Conservation (phyloP, 2,329 filamentous ascomycete genomes). For the Fusarium agapanthi region DNA sequence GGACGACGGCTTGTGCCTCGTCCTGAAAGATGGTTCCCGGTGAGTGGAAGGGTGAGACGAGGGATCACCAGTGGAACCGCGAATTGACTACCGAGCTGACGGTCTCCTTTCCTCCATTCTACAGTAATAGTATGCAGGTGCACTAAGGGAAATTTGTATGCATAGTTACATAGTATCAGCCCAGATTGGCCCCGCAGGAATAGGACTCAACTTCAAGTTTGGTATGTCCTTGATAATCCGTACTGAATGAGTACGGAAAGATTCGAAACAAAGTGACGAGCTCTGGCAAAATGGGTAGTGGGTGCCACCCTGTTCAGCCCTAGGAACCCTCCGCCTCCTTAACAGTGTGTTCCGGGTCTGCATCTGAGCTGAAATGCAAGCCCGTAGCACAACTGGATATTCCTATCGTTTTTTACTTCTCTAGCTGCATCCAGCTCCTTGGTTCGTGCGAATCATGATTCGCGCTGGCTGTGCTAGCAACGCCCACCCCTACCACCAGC, state of each 20-base stretch:
- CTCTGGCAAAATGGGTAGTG: not conserved
- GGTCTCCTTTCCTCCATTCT: not conserved
- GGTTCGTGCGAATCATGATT: conserved; percentile 37
- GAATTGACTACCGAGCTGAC: conserved; percentile 15
- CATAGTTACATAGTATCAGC: conserved; percentile 19
- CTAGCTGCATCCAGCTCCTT: conserved; percentile 35
- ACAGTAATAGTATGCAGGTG: not conserved
- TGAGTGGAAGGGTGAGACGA: conserved; percentile 28
- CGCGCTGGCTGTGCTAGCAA: conserved; percentile 19
- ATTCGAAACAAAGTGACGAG: conserved; percentile 10
- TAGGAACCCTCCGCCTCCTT: conserved; percentile 19
- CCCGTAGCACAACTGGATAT: conserved; percentile 32
- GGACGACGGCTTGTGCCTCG: conserved; percentile 21
- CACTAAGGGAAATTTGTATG: not conserved
- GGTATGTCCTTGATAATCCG: not conserved
- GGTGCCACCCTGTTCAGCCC: conserved; percentile 38
- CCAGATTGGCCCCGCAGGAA: not conserved
- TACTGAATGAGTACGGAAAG: not conserved
- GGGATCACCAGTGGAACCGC: conserved; percentile 15
- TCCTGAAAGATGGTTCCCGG: conserved; percentile 17
- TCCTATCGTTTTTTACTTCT: conserved; percentile 19
- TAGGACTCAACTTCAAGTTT: not conserved
- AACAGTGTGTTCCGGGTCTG: conserved; percentile 4
- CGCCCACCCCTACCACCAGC: conserved; percentile 31
- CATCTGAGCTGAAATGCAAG: conserved; percentile 33